phyloP scores from a whole-genome alignment of 306 rosid genomes.

The Abrus precatorius region DNA sequence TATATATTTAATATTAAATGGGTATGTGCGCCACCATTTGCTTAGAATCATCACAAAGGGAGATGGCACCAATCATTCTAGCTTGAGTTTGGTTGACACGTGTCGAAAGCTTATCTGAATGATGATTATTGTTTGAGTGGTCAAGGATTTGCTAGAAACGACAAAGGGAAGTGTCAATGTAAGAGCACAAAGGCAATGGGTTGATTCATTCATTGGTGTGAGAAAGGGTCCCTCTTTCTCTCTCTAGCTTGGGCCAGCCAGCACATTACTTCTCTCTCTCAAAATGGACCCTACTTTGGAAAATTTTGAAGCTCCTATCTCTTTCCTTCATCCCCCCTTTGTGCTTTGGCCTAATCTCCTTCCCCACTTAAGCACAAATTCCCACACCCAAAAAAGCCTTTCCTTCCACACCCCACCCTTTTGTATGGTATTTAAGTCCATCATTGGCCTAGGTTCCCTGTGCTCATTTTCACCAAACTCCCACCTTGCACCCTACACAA shows the following conservation, averaged over 20 bases:
- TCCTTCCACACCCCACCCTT: not conserved
- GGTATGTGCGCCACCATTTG: not conserved
- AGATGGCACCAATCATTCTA: slow-evolving; percentile 19
- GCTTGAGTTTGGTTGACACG: slow-evolving; percentile 8
- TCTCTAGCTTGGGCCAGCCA: not conserved
- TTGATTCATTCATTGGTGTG: not conserved
- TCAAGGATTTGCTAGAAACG: slow-evolving; percentile 12
- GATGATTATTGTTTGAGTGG: not conserved
- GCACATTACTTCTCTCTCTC: slow-evolving; percentile 14
- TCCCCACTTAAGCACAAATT: slow-evolving; percentile 12
- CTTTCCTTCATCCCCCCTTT: not conserved
- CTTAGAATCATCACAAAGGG: not conserved
- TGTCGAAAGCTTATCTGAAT: slow-evolving; percentile 10
- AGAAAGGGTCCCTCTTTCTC: not conserved
- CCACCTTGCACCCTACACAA: not conserved
- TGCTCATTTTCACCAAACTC: slow-evolving; percentile 1
- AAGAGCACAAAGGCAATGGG: not conserved
- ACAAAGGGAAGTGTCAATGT: slow-evolving; percentile 7
- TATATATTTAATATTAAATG: too few species aligned
- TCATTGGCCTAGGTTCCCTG: too few species aligned
- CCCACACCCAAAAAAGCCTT: not conserved
- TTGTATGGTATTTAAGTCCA: too few species aligned
- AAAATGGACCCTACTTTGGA: slow-evolving; percentile 24
- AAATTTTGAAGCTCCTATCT: not conserved
- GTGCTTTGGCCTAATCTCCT: slow-evolving; percentile 23